Conservation (phyloP, 2,329 filamentous ascomycete species). For the Sphaerostilbella broomeana region DNA sequence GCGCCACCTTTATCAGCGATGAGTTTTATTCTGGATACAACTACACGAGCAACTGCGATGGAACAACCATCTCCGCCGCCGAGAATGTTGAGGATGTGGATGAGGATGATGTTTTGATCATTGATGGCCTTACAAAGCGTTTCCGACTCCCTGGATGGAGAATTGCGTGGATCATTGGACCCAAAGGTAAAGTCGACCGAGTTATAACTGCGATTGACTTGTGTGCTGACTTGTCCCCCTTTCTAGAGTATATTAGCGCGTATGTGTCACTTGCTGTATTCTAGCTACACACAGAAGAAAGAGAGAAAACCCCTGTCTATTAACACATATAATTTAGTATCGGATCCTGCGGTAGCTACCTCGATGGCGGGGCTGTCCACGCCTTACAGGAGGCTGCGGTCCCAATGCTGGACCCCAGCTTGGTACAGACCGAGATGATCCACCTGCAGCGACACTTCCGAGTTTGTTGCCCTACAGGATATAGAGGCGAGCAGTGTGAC, state of each 20-base stretch:
- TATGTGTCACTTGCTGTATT: conserved; percentile 27
- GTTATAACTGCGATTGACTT: not conserved
- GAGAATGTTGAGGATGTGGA: conserved; percentile 88
- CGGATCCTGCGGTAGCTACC: conserved; percentile 84
- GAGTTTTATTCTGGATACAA: conserved; percentile 98
- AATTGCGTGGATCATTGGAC: conserved; percentile 91
- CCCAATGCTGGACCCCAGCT: conserved; percentile 79
- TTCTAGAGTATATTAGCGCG: conserved; percentile 78
- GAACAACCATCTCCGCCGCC: conserved; percentile 79
- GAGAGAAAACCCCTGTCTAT: too few species aligned
- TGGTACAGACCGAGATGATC: conserved; percentile 79
- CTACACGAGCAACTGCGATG: conserved; percentile 88
- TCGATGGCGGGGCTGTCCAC: conserved; percentile 89
- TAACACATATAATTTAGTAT: conserved; percentile 42
- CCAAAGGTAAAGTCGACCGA: conserved; percentile 50
- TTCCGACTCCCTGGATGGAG: conserved; percentile 95
- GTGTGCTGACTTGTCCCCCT: conserved; percentile 5
- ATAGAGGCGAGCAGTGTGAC: not conserved
- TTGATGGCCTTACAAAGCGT: conserved; percentile 92
- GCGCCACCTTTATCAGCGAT: conserved; percentile 88
- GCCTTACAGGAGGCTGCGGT: conserved; percentile 94
- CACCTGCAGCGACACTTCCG: conserved; percentile 85
- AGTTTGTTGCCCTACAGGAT: conserved; percentile 29
- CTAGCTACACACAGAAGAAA: too few species aligned
- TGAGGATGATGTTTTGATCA: conserved; percentile 84